phyloP scores from a whole-genome alignment of 306 rosid genomes.

The Acacia melanoxylon region DNA sequence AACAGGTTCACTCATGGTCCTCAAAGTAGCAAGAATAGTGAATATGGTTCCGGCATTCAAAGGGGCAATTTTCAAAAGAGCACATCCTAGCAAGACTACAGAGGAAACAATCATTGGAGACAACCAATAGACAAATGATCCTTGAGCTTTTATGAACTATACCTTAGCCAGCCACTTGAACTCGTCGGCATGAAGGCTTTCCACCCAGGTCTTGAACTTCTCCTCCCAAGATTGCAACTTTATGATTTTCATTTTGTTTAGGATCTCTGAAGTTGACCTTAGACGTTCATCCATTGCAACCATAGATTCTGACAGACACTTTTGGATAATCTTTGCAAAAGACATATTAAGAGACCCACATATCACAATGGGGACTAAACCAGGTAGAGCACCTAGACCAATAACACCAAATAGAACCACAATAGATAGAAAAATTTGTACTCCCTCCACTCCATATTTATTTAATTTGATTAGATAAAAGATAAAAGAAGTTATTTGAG shows the following conservation, averaged over 20 bases:
- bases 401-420: slow-evolving; percentile 51
- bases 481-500: too few relatives aligned
- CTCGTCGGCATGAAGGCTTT: slow-evolving; percentile 51
- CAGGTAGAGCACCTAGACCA: slow-evolving; percentile 73
- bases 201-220: slow-evolving; percentile 52
- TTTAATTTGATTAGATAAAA: too few relatives aligned
- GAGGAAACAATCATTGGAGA: slow-evolving; percentile 71
- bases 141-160: slow-evolving; percentile 41
- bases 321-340: slow-evolving; percentile 56
- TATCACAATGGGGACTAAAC: slow-evolving; percentile 54
- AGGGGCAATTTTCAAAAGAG: slow-evolving; percentile 53
- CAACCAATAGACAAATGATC: slow-evolving; percentile 64
- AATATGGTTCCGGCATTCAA: slow-evolving; percentile 75
- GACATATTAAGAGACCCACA: slow-evolving; percentile 69
- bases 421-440: slow-evolving; percentile 47
- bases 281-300: slow-evolving; percentile 71
- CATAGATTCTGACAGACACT: slow-evolving; percentile 63
- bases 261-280: slow-evolving; percentile 78
- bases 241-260: slow-evolving; percentile 75
- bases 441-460: too few relatives aligned
- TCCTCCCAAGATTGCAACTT: slow-evolving; percentile 88
- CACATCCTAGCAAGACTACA: slow-evolving; percentile 57
- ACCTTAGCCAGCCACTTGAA: slow-evolving; percentile 62
- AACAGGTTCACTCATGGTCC: slow-evolving; percentile 67
- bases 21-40: slow-evolving; percentile 65